Percentiles rank a stretch among this genome's conserved stretches.
Conservation (phyloP, 2,329 filamentous ascomycete genomes). For the Venturia pyrina region DNA sequence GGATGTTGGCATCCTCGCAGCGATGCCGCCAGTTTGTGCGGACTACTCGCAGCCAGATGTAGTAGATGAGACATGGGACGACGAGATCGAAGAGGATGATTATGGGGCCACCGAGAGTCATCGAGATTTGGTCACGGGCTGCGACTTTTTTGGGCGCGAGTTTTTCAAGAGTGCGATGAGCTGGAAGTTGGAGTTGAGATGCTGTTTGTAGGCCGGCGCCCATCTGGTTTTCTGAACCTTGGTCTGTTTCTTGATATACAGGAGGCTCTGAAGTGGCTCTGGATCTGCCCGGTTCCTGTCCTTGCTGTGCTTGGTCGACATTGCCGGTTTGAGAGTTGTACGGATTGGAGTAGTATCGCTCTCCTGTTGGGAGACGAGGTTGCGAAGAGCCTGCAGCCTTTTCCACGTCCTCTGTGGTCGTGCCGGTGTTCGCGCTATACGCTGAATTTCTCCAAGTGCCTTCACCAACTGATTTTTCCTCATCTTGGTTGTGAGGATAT, state of each 20-base stretch:
- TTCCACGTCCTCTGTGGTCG: background rate
- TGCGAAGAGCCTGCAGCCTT: background rate
- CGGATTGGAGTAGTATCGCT: background rate
- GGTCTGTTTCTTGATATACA: background rate
- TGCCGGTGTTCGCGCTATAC: background rate
- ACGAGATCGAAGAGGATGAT: constrained; percentile 22
- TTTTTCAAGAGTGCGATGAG: background rate
- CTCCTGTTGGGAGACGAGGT: background rate
- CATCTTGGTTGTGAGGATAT: background rate
- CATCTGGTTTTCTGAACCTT: background rate
- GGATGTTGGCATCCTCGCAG: background rate
- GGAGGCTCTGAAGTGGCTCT: background rate
- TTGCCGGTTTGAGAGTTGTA: background rate
- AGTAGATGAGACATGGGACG: constrained; percentile 23
- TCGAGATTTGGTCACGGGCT: constrained; percentile 19
- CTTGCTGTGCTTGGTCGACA: background rate
- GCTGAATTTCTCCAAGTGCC: background rate
- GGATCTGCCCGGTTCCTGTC: background rate
- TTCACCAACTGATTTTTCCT: background rate
- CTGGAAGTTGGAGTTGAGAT: background rate
- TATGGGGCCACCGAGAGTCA: constrained; percentile 22
- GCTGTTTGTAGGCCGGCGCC: background rate
- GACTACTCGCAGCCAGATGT: constrained; percentile 20
- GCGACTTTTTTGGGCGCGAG: constrained; percentile 20
- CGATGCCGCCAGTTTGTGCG: constrained; percentile 13